Conservation (phyloP, 495 filamentous ascomycete genomes). For the Recurvomyces mirabilis region DNA sequence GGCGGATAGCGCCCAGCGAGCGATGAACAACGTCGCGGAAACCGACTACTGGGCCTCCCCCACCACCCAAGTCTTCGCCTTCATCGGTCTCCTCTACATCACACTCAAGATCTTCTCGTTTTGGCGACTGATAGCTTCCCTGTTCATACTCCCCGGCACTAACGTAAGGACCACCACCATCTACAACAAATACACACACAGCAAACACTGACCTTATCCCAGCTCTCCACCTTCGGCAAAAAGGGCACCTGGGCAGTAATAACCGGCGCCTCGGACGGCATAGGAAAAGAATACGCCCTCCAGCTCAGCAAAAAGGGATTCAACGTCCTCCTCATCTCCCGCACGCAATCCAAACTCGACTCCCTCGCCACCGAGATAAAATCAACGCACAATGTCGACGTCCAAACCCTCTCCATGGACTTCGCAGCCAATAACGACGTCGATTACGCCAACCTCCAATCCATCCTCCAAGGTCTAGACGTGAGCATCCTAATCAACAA, state of each 20-base stretch:
- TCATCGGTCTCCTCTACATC: conserved; percentile 50
- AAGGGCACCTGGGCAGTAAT: conserved; percentile 91
- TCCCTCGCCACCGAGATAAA: conserved; percentile 64
- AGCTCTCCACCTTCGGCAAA: conserved; percentile 85
- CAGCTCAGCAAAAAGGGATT: conserved; percentile 86
- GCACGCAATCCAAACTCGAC: conserved; percentile 80
- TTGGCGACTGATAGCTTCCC: conserved; percentile 52
- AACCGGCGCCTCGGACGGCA: conserved; percentile 90
- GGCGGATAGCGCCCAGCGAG: conserved; percentile 1
- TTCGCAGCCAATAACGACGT: conserved; percentile 64
- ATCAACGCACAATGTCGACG: conserved; percentile 52
- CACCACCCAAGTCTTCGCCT: conserved; percentile 14
- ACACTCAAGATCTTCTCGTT: conserved; percentile 48
- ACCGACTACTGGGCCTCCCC: conserved; percentile 10
- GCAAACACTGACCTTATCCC: not conserved
- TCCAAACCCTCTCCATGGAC: conserved; percentile 79
- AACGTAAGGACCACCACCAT: conserved; percentile 25
- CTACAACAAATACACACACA: too few relatives aligned
- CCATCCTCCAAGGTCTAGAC: conserved; percentile 59
- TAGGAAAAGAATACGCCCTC: conserved; percentile 90
- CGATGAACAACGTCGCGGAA: not conserved
- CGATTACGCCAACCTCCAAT: conserved; percentile 63
- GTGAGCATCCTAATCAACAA: conserved; percentile 92
- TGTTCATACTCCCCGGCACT: conserved; percentile 65
- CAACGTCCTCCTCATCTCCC: conserved; percentile 87